Evolutionary conservation across 768 basidiomycete genomes (phyloP).

Genomic region (Suillus discolor): DNA sequence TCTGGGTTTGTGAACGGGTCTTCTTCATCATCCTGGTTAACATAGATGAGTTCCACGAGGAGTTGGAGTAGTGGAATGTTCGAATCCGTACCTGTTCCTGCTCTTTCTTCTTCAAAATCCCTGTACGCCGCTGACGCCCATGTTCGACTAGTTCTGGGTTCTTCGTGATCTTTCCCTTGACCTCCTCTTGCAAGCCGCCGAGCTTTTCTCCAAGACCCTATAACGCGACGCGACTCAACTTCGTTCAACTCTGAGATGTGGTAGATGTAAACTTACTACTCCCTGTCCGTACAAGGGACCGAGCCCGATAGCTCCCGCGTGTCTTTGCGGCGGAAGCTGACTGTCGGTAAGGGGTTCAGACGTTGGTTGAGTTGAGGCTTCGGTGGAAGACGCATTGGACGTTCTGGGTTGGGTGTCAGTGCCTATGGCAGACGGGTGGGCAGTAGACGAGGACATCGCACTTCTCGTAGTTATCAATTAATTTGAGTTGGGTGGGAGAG

Average conservation of each 20-base stretch:
- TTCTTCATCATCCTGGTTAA: background rate
- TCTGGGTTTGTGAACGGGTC: constrained; percentile 9
- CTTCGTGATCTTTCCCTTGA: constrained; percentile 40
- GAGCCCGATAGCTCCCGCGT: constrained; percentile 45
- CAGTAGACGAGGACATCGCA: constrained; percentile 16
- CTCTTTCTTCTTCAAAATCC: constrained; percentile 42
- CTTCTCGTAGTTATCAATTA: background rate
- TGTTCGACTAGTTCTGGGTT: constrained; percentile 40
- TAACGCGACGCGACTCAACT: background rate
- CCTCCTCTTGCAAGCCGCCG: constrained; percentile 38
- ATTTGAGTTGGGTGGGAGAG: too few species aligned
- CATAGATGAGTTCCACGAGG: background rate
- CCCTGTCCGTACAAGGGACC: constrained; percentile 38
- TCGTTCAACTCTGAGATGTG: background rate
- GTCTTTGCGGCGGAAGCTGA: constrained; percentile 39
- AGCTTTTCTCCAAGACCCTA: constrained; percentile 39
- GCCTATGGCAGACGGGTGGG: constrained; percentile 24
- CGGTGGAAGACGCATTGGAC: background rate
- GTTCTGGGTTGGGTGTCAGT: constrained; percentile 12
- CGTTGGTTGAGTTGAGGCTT: background rate
- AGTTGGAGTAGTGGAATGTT: background rate
- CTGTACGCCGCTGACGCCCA: constrained; percentile 41
- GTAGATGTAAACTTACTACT: constrained; percentile 26
- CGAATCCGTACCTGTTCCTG: constrained; percentile 24
- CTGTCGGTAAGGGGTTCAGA: constrained; percentile 10